A percentile compares a stretch with the other conserved stretches of the same genome.
phyloP scores from a whole-genome alignment of 2,329 filamentous ascomycete genomes.

The Fusarium duplospermum region DNA sequence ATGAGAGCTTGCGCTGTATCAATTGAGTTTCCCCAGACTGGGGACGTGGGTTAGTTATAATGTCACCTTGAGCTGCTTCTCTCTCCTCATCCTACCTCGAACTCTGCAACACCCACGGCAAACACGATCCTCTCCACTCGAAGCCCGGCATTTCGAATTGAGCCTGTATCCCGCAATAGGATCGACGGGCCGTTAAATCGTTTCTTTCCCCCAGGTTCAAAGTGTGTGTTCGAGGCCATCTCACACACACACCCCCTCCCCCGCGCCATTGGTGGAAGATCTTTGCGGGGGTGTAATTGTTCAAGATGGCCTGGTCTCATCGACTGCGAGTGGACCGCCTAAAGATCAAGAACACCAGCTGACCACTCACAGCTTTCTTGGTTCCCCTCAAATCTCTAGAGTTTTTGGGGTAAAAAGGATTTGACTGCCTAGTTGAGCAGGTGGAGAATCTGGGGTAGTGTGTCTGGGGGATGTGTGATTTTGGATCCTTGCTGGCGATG shows the following conservation, averaged over 20 bases:
- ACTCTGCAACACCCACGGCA: background rate
- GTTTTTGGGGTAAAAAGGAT: slow-evolving; percentile 19
- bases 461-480: slow-evolving; percentile 18
- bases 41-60: slow-evolving; percentile 22
- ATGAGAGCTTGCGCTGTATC: background rate
- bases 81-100: slow-evolving; percentile 18
- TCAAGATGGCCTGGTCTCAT: slow-evolving; percentile 7
- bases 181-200: slow-evolving; percentile 38
- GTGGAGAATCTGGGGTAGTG: slow-evolving; percentile 42
- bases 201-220: background rate
- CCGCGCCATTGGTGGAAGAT: slow-evolving; percentile 43
- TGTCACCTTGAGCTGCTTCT: background rate
- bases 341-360: slow-evolving; percentile 20
- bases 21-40: background rate
- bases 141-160: background rate
- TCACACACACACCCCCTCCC: background rate
- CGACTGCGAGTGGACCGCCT: slow-evolving; percentile 39
- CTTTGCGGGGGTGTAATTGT: slow-evolving; percentile 13
- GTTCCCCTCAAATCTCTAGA: slow-evolving; percentile 18
- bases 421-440: slow-evolving; percentile 1
- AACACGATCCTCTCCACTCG: background rate
- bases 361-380: slow-evolving; percentile 25
- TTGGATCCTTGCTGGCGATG: background rate
- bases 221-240: slow-evolving; percentile 1
- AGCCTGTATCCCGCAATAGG: slow-evolving; percentile 26